A percentile compares a stretch with the other conserved stretches of the same genome.
Evolutionary conservation across 257 asterid genomes (phyloP).

Genomic region (Cinchona pubescens): DNA sequence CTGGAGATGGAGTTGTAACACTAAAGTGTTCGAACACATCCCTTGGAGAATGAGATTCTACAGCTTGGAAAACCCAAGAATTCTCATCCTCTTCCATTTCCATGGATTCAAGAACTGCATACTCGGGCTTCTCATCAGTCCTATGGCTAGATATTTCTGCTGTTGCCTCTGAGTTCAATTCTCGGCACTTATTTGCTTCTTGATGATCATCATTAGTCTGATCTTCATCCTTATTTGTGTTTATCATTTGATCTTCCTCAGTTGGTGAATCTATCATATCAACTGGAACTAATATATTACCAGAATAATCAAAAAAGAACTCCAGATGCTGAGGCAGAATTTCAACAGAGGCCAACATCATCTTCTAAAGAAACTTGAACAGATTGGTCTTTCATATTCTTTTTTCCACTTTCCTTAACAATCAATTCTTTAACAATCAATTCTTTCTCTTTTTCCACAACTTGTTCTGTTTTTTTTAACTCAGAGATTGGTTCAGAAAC

Average conservation of each 20-base stretch:
- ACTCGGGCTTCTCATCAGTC: slow-evolving; percentile 40
- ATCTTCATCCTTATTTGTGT: slow-evolving; percentile 20
- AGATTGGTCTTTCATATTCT: slow-evolving; percentile 44
- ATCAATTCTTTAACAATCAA: slow-evolving; percentile 17
- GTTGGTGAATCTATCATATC: slow-evolving; percentile 56
- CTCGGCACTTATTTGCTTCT: slow-evolving; percentile 19
- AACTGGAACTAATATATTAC: slow-evolving; percentile 60
- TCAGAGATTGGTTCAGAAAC: slow-evolving; percentile 7
- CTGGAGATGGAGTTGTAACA: slow-evolving; percentile 22
- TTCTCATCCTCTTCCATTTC: slow-evolving; percentile 62
- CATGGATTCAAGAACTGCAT: slow-evolving; percentile 49
- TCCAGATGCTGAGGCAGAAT: slow-evolving; percentile 68
- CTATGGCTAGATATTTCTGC: slow-evolving; percentile 36
- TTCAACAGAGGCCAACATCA: slow-evolving; percentile 33
- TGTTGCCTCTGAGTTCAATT: slow-evolving; percentile 25
- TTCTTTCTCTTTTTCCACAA: slow-evolving; percentile 24
- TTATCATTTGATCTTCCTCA: slow-evolving; percentile 35
- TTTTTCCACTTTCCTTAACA: slow-evolving; percentile 26
- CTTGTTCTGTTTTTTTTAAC: slow-evolving; percentile 13
- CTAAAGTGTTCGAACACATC: slow-evolving; percentile 25
- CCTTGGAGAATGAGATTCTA: slow-evolving; percentile 26
- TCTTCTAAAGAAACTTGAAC: slow-evolving; percentile 55
- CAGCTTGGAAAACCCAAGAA: slow-evolving; percentile 53
- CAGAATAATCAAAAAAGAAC: slow-evolving; percentile 62
- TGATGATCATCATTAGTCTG: slow-evolving; percentile 17